These are phyloP conservation scores for Porogramme epimiltina DNA, from an alignment of 1,284 basidiomycete genomes.

Conservation along the genomic window DNA sequence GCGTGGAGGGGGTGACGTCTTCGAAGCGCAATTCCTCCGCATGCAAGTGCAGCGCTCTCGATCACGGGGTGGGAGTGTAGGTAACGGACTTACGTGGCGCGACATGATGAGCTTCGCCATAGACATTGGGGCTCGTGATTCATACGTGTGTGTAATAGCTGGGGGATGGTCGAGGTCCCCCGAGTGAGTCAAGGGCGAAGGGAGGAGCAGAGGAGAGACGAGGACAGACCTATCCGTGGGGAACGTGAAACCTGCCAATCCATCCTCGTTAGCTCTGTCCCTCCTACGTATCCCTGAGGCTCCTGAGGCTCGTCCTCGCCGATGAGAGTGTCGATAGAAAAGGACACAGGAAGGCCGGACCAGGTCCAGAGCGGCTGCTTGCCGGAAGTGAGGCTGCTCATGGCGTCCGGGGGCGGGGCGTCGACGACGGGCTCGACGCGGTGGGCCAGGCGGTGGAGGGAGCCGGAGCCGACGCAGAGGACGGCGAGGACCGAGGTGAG, in stretches of 20 bases:
- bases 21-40: background rate
- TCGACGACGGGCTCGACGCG: slow-evolving; percentile 27
- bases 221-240: slow-evolving; percentile 23
- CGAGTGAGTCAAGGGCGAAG: background rate
- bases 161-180: background rate
- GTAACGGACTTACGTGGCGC: slow-evolving; percentile 34
- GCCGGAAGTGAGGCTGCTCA: slow-evolving; percentile 14
- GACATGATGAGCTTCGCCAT: slow-evolving; percentile 41
- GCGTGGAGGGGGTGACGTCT: background rate
- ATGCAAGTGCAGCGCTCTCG: background rate
- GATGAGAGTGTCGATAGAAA: slow-evolving; percentile 31
- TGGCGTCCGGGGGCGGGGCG: slow-evolving; percentile 21
- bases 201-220: slow-evolving; percentile 2
- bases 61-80: background rate
- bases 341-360: slow-evolving; percentile 30
- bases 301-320: slow-evolving; percentile 30
- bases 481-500: slow-evolving; percentile 34
- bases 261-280: slow-evolving; percentile 32
- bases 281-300: slow-evolving; percentile 25
- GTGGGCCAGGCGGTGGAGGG: slow-evolving; percentile 30
- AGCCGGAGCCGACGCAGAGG: slow-evolving; percentile 33
- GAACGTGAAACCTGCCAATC: slow-evolving; percentile 30
- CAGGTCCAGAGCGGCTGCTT: slow-evolving; percentile 32
- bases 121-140: slow-evolving; percentile 33
- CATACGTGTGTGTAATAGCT: slow-evolving; percentile 26